phyloP scores from a whole-genome alignment of 108 stramenopile species.

The Fistulifera solaris region DNA sequence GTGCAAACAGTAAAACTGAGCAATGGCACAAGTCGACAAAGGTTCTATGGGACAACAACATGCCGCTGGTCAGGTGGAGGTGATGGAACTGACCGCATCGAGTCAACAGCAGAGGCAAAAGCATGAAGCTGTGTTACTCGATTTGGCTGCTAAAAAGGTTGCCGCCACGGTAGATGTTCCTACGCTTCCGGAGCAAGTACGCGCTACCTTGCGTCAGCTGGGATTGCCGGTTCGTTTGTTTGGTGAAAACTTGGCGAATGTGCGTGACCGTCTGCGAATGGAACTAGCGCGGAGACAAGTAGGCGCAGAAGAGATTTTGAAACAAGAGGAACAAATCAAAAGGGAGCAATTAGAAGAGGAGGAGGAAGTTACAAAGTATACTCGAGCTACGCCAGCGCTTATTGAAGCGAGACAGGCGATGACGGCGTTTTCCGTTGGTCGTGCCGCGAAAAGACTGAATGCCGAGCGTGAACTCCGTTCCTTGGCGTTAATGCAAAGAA shows the following conservation, averaged over 20 bases:
- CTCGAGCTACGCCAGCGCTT: constrained; percentile 67
- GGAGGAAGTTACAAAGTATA: constrained; percentile 75
- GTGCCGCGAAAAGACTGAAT: constrained; percentile 58
- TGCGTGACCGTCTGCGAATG: constrained; percentile 73
- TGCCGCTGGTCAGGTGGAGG: constrained; percentile 27
- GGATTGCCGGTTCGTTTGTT: constrained; percentile 80
- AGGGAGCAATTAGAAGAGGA: constrained; percentile 10
- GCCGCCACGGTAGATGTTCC: constrained; percentile 63
- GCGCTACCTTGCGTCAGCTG: constrained; percentile 46
- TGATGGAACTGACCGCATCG: constrained; percentile 53
- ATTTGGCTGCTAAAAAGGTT: constrained; percentile 29
- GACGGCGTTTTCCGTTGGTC: constrained; percentile 56
- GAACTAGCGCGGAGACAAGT: constrained; percentile 55
- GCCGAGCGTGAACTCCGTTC: constrained; percentile 49
- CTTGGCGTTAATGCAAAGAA: constrained; percentile 9
- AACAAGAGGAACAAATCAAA: constrained; percentile 8
- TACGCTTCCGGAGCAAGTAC: constrained; percentile 70
- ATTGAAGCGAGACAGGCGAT: constrained; percentile 69
- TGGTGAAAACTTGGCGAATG: constrained; percentile 85
- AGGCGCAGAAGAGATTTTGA: constrained; percentile 22
- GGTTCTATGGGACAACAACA: constrained; percentile 2
- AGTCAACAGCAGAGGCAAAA: constrained; percentile 42
- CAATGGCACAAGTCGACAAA: no score
- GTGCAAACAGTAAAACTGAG: no score
- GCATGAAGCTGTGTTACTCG: constrained; percentile 52